Conservation (phyloP, 352 stramenopile genomes). For the Phytophthora constricta region DNA sequence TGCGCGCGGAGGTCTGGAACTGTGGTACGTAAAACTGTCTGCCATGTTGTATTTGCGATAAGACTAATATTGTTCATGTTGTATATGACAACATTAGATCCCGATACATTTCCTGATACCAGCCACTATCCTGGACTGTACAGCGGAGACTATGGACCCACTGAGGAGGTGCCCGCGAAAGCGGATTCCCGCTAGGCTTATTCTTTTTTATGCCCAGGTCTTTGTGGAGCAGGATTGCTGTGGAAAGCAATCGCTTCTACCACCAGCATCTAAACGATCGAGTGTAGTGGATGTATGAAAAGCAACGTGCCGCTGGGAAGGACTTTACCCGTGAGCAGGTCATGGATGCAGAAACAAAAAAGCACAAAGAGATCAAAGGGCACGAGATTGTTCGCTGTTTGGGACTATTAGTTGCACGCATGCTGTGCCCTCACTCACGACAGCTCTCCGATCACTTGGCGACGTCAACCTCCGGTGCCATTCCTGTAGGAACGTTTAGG, state of each 20-base stretch:
- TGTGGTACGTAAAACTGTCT: constrained; percentile 1
- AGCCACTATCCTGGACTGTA: neutral
- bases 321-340: constrained; percentile 1
- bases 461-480: neutral
- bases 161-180: neutral
- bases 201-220: constrained; percentile 16
- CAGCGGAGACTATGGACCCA: neutral
- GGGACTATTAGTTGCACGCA: constrained; percentile 13
- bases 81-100: constrained; percentile 1
- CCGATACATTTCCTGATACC: constrained; percentile 2
- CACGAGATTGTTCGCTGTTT: constrained; percentile 19
- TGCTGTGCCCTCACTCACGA: constrained; percentile 14
- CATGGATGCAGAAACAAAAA: constrained; percentile 8
- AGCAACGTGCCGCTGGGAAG: neutral
- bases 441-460: constrained; percentile 17
- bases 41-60: constrained; percentile 3
- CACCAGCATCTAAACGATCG: constrained; percentile 13
- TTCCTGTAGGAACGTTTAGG: constrained; percentile 18
- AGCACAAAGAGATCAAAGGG: constrained; percentile 14
- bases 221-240: constrained; percentile 5
- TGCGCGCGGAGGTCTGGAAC: constrained; percentile 7
- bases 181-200: constrained; percentile 14
- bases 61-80: constrained; percentile 1
- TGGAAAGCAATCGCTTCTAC: constrained; percentile 23
- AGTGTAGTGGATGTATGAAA: constrained; percentile 2